A percentile compares a stretch with the other conserved stretches of the same genome.
These are phyloP conservation scores for Biscogniauxia mediterranea DNA, from an alignment of 2,329 filamentous ascomycete genomes.

Conservation along the genomic window DNA sequence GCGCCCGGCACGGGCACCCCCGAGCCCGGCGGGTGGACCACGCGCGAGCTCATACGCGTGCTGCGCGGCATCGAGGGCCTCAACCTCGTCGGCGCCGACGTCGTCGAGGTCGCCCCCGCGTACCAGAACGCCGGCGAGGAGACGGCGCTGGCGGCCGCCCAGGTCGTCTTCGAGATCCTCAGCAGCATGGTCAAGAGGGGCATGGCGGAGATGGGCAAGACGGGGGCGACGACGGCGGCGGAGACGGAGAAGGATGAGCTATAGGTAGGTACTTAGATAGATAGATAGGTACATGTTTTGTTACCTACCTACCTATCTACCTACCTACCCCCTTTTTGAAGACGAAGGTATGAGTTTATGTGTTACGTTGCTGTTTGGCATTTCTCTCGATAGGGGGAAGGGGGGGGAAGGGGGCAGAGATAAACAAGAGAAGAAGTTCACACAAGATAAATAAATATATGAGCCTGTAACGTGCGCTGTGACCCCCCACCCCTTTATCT, in stretches of 20 bases:
- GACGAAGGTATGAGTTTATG: too few species aligned
- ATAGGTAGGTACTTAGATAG: conserved; percentile 4
- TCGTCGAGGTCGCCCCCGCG: conserved; percentile 84
- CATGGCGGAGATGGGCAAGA: conserved; percentile 33
- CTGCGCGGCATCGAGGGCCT: conserved; percentile 76
- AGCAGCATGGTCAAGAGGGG: conserved; percentile 69
- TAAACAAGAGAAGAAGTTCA: too few species aligned
- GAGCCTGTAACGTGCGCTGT: too few species aligned
- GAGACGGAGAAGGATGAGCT: conserved; percentile 26
- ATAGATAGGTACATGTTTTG: too few species aligned
- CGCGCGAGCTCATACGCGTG: conserved; percentile 80
- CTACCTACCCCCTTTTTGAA: too few species aligned
- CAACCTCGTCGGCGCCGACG: conserved; percentile 85
- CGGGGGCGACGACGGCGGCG: conserved; percentile 14
- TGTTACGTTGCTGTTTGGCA: too few species aligned
- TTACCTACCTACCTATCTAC: too few species aligned
- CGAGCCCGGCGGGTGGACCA: conserved; percentile 89
- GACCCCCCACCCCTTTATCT: too few species aligned
- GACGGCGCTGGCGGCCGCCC: conserved; percentile 78
- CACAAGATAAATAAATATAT: not conserved
- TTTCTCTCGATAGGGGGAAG: too few species aligned
- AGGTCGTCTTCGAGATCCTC: conserved; percentile 83
- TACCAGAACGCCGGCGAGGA: conserved; percentile 80
- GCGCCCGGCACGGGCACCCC: conserved; percentile 82
- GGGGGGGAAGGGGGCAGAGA: too few species aligned